Conservation (phyloP, 441 rosid species). For the Melastoma candidum region DNA sequence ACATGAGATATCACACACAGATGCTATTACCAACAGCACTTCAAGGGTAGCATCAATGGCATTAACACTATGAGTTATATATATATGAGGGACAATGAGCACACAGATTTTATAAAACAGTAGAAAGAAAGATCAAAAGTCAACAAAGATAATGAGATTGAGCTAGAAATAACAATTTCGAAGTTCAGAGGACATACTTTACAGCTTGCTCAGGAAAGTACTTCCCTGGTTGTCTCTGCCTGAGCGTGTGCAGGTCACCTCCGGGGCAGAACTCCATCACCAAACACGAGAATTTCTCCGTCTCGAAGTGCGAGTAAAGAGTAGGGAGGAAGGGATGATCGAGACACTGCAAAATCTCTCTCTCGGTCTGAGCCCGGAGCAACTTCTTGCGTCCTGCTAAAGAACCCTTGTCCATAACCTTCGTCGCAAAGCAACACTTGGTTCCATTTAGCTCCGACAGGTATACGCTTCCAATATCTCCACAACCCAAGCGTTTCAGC, state of each 20-base stretch:
- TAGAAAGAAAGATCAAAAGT: slow-evolving; percentile 67
- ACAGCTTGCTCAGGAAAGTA: slow-evolving; percentile 7
- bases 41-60: too few relatives aligned
- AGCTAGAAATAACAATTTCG: slow-evolving; percentile 60
- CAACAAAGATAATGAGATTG: slow-evolving; percentile 80
- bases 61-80: too few relatives aligned
- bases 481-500: slow-evolving; percentile 9
- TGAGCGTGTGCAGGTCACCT: slow-evolving; percentile 5
- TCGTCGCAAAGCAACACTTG: slow-evolving; percentile 7
- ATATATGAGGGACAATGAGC: too few relatives aligned
- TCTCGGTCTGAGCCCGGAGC: slow-evolving; percentile 9
- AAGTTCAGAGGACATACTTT: slow-evolving; percentile 26
- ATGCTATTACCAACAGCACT: too few relatives aligned
- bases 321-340: slow-evolving; percentile 12
- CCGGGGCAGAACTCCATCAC: slow-evolving; percentile 13
- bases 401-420: slow-evolving; percentile 11
- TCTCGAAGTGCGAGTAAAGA: slow-evolving; percentile 6
- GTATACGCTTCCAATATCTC: slow-evolving; percentile 11
- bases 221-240: slow-evolving; percentile 11
- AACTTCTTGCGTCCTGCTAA: slow-evolving; percentile 7
- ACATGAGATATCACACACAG: too few relatives aligned
- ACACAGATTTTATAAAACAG: background rate
- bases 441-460: slow-evolving; percentile 9
- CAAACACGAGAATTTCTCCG: slow-evolving; percentile 8
- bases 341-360: slow-evolving; percentile 5